Evolutionary conservation across 306 rosid genomes (phyloP).

Genomic region (Vigna unguiculata): DNA sequence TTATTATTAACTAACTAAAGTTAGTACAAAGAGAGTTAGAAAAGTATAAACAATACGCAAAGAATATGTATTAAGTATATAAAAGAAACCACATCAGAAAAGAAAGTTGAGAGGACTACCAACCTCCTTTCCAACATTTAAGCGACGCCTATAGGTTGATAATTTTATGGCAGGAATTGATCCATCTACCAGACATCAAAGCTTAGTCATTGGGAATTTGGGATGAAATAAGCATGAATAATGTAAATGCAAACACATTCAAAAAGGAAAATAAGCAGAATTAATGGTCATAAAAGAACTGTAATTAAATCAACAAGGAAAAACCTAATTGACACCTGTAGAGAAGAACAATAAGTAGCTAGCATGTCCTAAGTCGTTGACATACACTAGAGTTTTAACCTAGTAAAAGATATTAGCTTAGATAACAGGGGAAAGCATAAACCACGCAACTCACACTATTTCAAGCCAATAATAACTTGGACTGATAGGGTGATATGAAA

Average conservation of each 20-base stretch:
- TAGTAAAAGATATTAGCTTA: too few species aligned
- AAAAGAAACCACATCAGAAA: neutral
- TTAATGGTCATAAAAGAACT: constrained; percentile 13
- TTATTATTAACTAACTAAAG: constrained; percentile 30
- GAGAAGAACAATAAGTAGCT: too few species aligned
- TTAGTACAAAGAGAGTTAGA: constrained; percentile 36
- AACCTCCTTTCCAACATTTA: constrained; percentile 69
- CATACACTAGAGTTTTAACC: too few species aligned
- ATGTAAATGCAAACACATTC: constrained; percentile 38
- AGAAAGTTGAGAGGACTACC: constrained; percentile 36
- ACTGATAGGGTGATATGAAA: too few species aligned
- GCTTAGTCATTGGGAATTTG: constrained; percentile 17
- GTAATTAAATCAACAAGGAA: constrained; percentile 13
- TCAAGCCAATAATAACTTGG: too few species aligned
- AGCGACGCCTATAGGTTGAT: constrained; percentile 78
- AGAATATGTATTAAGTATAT: constrained; percentile 21
- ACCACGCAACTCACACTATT: too few species aligned
- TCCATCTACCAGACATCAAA: constrained; percentile 66
- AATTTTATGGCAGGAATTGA: constrained; percentile 85
- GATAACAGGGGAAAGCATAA: too few species aligned
- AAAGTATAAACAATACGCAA: neutral
- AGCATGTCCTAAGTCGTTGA: too few species aligned
- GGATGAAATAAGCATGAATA: constrained; percentile 19
- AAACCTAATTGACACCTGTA: too few species aligned
- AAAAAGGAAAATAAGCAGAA: constrained; percentile 27